Evolutionary conservation across 2,329 filamentous ascomycete species (phyloP).

Genomic region (Microsporum canis): DNA sequence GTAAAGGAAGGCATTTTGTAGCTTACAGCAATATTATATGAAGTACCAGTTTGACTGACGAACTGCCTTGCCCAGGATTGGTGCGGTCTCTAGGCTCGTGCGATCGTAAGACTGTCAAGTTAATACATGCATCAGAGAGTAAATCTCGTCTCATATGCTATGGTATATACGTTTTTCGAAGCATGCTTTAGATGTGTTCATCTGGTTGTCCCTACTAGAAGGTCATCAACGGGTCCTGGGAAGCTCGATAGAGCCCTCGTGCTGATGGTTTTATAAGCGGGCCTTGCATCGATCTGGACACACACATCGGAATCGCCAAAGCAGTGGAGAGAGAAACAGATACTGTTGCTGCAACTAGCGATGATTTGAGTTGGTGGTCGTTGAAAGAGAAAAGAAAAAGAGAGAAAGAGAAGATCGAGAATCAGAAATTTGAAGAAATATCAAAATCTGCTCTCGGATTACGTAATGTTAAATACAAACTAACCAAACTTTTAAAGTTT

Average conservation of each 20-base stretch:
- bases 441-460: neutral
- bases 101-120: too few relatives aligned
- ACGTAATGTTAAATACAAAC: neutral
- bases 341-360: conserved; percentile 42
- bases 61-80: neutral
- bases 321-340: conserved; percentile 39
- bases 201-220: conserved; percentile 32
- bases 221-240: conserved; percentile 38
- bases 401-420: conserved; percentile 15
- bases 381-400: conserved; percentile 37
- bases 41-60: neutral
- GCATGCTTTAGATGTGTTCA: neutral
- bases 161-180: neutral
- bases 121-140: too few relatives aligned
- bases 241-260: conserved; percentile 42
- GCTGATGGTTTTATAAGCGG: conserved; percentile 75
- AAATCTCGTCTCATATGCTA: neutral
- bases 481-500: neutral
- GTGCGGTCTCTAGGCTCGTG: too few relatives aligned
- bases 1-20: neutral
- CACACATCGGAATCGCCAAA: conserved; percentile 60
- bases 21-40: neutral
- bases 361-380: conserved; percentile 69
- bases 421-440: neutral
- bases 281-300: conserved; percentile 52